Percentiles rank a stretch among this genome's conserved stretches.
These are phyloP conservation scores for Penicillium sp. DNA, from an alignment of 2,329 filamentous ascomycete genomes.

Conservation along the genomic window DNA sequence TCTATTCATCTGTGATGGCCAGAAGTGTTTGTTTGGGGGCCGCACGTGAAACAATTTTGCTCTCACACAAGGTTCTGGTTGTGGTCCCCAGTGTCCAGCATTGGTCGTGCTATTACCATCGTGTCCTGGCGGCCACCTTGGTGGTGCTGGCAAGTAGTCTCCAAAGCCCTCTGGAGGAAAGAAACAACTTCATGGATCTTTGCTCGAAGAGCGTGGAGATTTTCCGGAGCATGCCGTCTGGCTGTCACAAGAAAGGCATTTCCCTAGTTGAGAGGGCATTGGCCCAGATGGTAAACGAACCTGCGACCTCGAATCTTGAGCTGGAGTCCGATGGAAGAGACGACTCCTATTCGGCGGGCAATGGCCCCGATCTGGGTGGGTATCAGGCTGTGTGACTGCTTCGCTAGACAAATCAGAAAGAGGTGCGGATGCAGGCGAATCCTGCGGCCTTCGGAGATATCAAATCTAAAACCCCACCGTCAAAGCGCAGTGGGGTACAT, in stretches of 20 bases:
- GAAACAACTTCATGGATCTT: neutral
- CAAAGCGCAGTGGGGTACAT: neutral
- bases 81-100: neutral
- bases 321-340: neutral
- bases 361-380: neutral
- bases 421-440: neutral
- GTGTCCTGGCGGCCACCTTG: constrained; percentile 3
- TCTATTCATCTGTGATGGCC: constrained; percentile 13
- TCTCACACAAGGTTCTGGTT: neutral
- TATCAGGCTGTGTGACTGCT: neutral
- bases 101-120: constrained; percentile 9
- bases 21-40: constrained; percentile 8
- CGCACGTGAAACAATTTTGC: constrained; percentile 6
- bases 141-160: neutral
- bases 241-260: neutral
- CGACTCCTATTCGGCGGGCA: neutral
- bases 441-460: neutral
- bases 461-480: neutral
- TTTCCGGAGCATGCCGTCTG: constrained; percentile 1
- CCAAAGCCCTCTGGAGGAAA: neutral
- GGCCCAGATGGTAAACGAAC: neutral
- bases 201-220: neutral
- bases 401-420: neutral
- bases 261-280: neutral
- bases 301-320: neutral